phyloP scores from a whole-genome alignment of 208 protist genomes.

The Wallacemonas sp. region DNA sequence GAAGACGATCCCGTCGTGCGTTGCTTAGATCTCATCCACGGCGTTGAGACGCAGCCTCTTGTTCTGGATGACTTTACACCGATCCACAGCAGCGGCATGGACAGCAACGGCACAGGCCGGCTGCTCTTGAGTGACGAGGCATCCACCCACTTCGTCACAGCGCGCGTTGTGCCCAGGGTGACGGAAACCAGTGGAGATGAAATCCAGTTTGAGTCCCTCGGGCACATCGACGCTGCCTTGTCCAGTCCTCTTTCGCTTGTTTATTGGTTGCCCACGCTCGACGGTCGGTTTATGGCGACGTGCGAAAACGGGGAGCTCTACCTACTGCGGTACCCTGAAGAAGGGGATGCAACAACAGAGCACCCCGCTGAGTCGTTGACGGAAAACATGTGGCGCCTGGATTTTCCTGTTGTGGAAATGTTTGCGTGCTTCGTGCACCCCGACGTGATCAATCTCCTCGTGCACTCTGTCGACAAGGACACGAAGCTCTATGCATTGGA shows the following conservation, averaged over 20 bases:
- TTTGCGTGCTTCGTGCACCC: slow-evolving; percentile 42
- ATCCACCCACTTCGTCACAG: neutral
- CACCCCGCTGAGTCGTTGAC: slow-evolving; percentile 40
- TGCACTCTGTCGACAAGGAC: slow-evolving; percentile 79
- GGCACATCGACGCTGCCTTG: slow-evolving; percentile 8
- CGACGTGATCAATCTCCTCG: slow-evolving; percentile 64
- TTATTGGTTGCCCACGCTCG: slow-evolving; percentile 30
- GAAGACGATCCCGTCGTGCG: neutral
- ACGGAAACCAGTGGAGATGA: too few relatives aligned
- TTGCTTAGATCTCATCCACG: neutral
- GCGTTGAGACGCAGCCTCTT: neutral
- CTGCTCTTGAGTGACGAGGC: neutral
- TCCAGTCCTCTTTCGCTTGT: slow-evolving; percentile 23
- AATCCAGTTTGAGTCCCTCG: neutral
- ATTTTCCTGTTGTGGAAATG: slow-evolving; percentile 68
- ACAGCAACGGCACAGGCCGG: neutral
- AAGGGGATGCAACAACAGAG: slow-evolving; percentile 10
- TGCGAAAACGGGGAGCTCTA: slow-evolving; percentile 69
- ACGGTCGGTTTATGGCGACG: slow-evolving; percentile 33
- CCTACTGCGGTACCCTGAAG: slow-evolving; percentile 32
- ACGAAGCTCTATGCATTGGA: slow-evolving; percentile 83
- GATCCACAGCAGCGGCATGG: neutral
- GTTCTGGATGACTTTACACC: neutral
- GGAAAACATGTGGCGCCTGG: slow-evolving; percentile 66
- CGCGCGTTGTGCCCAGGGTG: neutral